These are phyloP conservation scores for Colletotrichum sansevieriae DNA, from an alignment of 2,329 filamentous ascomycete genomes.

Conservation along the genomic window DNA sequence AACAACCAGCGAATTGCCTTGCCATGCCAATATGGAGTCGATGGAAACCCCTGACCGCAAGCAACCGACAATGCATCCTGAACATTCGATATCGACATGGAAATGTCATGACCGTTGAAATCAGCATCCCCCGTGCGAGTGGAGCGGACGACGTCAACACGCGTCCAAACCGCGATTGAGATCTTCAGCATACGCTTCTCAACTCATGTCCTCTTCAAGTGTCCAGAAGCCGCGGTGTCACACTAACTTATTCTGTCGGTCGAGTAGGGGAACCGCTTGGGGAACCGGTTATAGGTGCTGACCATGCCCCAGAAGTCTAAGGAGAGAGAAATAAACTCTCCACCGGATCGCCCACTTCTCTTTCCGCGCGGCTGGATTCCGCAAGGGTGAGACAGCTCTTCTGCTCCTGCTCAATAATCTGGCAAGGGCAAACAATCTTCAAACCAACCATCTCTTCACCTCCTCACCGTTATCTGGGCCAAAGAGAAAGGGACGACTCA, in stretches of 20 bases:
- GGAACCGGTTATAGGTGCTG: constrained; percentile 21
- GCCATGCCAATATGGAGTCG: constrained; percentile 18
- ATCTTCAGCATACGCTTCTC: constrained; percentile 1
- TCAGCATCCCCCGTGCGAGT: constrained; percentile 22
- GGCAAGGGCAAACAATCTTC: not conserved
- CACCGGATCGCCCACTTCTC: not conserved
- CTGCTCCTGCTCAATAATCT: not conserved
- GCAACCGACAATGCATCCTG: constrained; percentile 3
- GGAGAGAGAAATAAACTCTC: not conserved
- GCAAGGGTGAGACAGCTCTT: constrained; percentile 2
- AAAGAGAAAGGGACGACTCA: not conserved
- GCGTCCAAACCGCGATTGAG: constrained; percentile 17
- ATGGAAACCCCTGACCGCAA: constrained; percentile 8
- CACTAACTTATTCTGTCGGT: constrained; percentile 2
- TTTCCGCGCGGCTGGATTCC: not conserved
- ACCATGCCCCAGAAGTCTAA: constrained; percentile 20
- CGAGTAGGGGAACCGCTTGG: constrained; percentile 27
- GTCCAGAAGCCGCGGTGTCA: not conserved
- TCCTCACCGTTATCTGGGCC: not conserved
- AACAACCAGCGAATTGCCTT: not conserved
- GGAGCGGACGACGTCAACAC: constrained; percentile 35
- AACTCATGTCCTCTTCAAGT: too few species aligned
- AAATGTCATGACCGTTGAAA: constrained; percentile 20
- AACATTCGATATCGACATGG: constrained; percentile 1
- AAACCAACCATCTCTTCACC: not conserved